A percentile compares a stretch with the other conserved stretches of the same genome.
These are phyloP conservation scores for Moelleriella libera DNA, from an alignment of 2,329 filamentous ascomycete genomes.

Conservation along the genomic window DNA sequence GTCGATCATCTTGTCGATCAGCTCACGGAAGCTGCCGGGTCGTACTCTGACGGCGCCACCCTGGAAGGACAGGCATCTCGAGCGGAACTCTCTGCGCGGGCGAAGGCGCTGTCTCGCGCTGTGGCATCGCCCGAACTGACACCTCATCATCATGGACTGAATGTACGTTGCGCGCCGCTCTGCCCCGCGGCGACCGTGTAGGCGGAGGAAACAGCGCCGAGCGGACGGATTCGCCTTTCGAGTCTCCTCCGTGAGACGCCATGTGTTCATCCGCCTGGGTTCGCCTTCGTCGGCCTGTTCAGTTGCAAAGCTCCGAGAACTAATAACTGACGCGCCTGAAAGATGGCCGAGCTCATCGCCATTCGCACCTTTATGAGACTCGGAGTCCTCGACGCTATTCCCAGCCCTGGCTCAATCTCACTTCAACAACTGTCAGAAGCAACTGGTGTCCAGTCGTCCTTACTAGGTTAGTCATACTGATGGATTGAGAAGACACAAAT, in stretches of 20 bases:
- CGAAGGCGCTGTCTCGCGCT: slow-evolving; percentile 12
- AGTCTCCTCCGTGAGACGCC: not conserved
- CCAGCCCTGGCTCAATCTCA: slow-evolving; percentile 11
- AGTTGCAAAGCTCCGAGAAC: not conserved
- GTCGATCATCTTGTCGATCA: slow-evolving; percentile 8
- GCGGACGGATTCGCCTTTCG: not conserved
- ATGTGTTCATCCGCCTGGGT: not conserved
- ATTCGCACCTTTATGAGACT: slow-evolving; percentile 16
- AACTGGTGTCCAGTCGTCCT: slow-evolving; percentile 13
- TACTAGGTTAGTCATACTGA: slow-evolving; percentile 9
- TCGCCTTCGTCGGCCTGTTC: not conserved
- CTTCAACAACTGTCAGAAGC: slow-evolving; percentile 12
- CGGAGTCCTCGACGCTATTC: slow-evolving; percentile 15
- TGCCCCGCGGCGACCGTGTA: not conserved
- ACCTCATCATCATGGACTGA: slow-evolving; percentile 18
- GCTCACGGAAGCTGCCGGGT: slow-evolving; percentile 8
- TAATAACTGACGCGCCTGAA: slow-evolving; percentile 1
- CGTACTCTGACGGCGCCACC: slow-evolving; percentile 11
- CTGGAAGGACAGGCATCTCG: slow-evolving; percentile 12
- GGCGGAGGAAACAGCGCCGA: not conserved
- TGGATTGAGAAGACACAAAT: not conserved
- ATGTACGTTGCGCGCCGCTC: slow-evolving; percentile 8
- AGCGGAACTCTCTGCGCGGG: slow-evolving; percentile 12
- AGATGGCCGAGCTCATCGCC: slow-evolving; percentile 16
- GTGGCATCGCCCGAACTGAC: slow-evolving; percentile 13